phyloP scores from a whole-genome alignment of 192 early-diverging fungal genomes.

The Allomyces arbusculus region DNA sequence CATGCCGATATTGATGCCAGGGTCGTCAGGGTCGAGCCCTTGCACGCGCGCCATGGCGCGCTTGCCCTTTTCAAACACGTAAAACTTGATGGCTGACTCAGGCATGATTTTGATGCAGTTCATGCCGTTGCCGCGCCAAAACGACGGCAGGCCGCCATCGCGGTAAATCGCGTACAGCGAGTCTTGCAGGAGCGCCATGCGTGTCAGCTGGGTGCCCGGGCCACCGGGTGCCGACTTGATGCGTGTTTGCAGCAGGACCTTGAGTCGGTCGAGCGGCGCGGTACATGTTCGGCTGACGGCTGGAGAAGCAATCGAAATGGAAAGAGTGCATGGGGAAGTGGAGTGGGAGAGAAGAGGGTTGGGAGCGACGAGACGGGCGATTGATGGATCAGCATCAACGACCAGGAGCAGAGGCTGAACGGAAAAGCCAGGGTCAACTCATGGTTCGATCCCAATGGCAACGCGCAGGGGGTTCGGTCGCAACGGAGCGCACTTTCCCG shows the following conservation, averaged over 20 bases:
- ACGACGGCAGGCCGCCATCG: conserved; percentile 41
- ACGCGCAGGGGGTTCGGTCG: too few species aligned
- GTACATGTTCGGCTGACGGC: neutral
- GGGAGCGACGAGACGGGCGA: too few species aligned
- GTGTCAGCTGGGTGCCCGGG: too few species aligned
- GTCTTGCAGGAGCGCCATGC: too few species aligned
- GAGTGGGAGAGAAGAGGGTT: too few species aligned
- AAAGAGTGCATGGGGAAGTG: too few species aligned
- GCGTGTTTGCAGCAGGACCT: neutral
- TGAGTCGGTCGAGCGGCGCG: neutral
- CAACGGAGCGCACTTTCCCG: too few species aligned
- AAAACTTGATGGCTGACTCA: conserved; percentile 56
- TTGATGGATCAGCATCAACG: too few species aligned
- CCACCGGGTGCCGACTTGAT: neutral
- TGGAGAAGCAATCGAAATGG: neutral
- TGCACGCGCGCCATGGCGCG: conserved; percentile 16
- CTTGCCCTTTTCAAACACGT: conserved; percentile 45
- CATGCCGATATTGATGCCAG: conserved; percentile 18
- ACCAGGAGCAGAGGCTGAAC: too few species aligned
- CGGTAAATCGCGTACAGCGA: conserved; percentile 20
- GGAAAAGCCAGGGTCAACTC: too few species aligned
- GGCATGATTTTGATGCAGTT: conserved; percentile 61
- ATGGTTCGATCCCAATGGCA: too few species aligned
- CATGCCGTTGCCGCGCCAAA: conserved; percentile 56
- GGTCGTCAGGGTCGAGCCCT: conserved; percentile 11